Percentiles rank a stretch among this genome's conserved stretches.
Conservation (phyloP, 805 yeast genomes). For the Wickerhamiella alocasiicola region DNA sequence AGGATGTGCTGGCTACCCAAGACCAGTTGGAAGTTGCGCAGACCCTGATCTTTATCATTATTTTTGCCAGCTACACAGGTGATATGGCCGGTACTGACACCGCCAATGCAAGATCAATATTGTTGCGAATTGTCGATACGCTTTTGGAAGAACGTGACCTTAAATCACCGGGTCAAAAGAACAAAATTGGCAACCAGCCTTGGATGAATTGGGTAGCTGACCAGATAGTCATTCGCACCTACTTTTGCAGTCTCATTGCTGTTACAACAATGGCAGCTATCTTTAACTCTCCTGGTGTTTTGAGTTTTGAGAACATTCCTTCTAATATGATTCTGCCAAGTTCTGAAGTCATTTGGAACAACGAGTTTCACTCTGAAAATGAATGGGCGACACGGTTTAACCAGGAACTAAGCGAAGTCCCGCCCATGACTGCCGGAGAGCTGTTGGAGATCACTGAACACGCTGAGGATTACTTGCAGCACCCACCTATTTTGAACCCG, state of each 20-base stretch:
- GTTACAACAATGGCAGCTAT: constrained; percentile 23
- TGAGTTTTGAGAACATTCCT: constrained; percentile 10
- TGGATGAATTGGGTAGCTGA: constrained; percentile 24
- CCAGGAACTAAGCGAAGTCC: constrained; percentile 3
- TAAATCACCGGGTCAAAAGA: constrained; percentile 1
- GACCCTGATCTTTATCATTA: constrained; percentile 7
- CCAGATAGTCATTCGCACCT: constrained; percentile 24
- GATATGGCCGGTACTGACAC: constrained; percentile 21
- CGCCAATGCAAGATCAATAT: constrained; percentile 20
- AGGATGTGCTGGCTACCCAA: constrained; percentile 2
- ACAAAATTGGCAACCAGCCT: background rate
- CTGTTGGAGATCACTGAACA: constrained; percentile 6
- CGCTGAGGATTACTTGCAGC: background rate
- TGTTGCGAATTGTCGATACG: constrained; percentile 14
- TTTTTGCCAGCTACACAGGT: constrained; percentile 14
- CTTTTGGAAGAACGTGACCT: constrained; percentile 12
- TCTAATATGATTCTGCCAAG: constrained; percentile 23
- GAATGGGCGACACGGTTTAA: constrained; percentile 16
- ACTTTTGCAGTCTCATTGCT: constrained; percentile 23
- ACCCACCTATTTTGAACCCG: constrained; percentile 8
- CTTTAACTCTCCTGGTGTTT: constrained; percentile 23
- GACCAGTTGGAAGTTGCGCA: constrained; percentile 5
- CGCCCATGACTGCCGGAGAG: constrained; percentile 8
- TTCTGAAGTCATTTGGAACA: constrained; percentile 25
- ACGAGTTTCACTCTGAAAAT: constrained; percentile 17